Evolutionary conservation across 2,329 filamentous ascomycete genomes (phyloP), one percentile per base, ranked within the genome.

Genomic region (Phaeophleospora eucalypticola): DNA sequence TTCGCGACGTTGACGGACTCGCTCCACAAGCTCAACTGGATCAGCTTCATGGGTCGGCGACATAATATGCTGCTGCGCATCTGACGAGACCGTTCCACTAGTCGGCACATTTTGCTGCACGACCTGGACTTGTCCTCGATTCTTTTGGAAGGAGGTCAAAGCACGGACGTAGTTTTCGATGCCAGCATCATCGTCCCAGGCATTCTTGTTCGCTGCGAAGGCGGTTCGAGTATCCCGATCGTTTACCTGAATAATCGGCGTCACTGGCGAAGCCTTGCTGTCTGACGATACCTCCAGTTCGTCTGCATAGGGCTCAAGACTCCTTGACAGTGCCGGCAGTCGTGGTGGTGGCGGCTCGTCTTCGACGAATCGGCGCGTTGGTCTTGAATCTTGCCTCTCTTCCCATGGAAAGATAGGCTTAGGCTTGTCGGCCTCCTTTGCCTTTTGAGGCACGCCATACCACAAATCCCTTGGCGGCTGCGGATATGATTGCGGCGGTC

Each of bases 401-500:
- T 98, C 93, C 93, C 93, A 98, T 0, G 93, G 93, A 66, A 98
- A 98, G 40, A 97, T 83, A 39, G 78, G 77, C 32, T 53, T 58
- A 12, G 83, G 79, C 51, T 72, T 78, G 54, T 82, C 74, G 36
- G 77, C 72, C 17, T 81, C 80, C 15, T 74, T 73, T 48, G 80
- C 77, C 53, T 77, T 69, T 8, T 59, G 53, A 6, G 51, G 46
- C 46, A 94, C 79, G 59, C 91, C 75, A 64, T 93, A 95, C 77
- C 85, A 93, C 87, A 95, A 90, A 62, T 90, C 80, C 65, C 79
- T 86, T 0, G 90, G 89, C 15, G 89, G 87, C 61, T 88, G 87
- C 2, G 90, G 87, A 61, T 95, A 93, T 43, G 80, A 77, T 49
- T 73, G 68, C 15, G 90, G 90, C 24, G 90, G 80, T 44, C 87